phyloP scores from a whole-genome alignment of 345 rosid species.

The Raphanus sativus region DNA sequence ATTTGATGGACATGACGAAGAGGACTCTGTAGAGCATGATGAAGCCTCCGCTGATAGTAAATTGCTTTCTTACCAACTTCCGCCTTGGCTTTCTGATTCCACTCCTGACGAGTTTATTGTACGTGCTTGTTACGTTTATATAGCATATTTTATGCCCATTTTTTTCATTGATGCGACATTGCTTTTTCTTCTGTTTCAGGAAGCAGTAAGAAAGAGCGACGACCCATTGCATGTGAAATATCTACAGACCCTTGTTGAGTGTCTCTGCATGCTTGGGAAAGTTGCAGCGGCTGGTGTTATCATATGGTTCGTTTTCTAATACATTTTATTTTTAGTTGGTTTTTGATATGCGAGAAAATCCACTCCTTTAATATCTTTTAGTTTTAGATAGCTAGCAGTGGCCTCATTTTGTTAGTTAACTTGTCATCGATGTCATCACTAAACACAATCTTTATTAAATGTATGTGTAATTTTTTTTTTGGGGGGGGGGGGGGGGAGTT shows the following conservation, averaged over 20 bases:
- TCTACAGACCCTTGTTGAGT: conserved; percentile 94
- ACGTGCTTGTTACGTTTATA: conserved; percentile 33
- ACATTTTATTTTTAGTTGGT: conserved; percentile 14
- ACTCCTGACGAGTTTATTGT: conserved; percentile 94
- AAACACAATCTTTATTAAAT: conserved; percentile 23
- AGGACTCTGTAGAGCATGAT: conserved; percentile 60
- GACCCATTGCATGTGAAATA: conserved; percentile 88
- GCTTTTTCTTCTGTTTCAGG: conserved; percentile 51
- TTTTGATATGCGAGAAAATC: background rate
- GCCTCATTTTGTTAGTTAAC: conserved; percentile 5
- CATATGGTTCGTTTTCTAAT: conserved; percentile 69
- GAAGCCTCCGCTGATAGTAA: conserved; percentile 61
- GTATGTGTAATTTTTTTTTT: background rate
- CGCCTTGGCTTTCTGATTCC: conserved; percentile 82
- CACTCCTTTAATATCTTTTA: conserved; percentile 16
- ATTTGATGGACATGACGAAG: conserved; percentile 83
- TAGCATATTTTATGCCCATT: conserved; percentile 15
- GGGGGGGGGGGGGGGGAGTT: background rate
- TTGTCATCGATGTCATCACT: conserved; percentile 23
- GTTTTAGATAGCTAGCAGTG: conserved; percentile 13
- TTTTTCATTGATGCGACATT: conserved; percentile 13
- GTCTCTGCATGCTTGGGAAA: conserved; percentile 93
- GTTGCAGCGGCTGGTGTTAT: conserved; percentile 97
- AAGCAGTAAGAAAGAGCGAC: conserved; percentile 80
- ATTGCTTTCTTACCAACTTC: conserved; percentile 56